phyloP scores from a whole-genome alignment of 371 early-diverging fungal genomes.

The Conidiobolus incongruus region DNA sequence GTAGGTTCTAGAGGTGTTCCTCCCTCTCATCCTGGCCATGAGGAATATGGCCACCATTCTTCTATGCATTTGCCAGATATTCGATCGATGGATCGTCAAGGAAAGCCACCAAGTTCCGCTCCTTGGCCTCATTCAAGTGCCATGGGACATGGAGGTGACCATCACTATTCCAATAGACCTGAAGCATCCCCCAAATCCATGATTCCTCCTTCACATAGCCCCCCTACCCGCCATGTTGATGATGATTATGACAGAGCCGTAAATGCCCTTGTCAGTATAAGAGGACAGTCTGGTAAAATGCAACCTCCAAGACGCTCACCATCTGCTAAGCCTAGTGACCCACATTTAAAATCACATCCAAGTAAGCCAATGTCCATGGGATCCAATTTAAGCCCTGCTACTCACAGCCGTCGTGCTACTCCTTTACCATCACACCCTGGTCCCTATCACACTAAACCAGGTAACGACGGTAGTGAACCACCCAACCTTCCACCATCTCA shows the following conservation, averaged over 20 bases:
- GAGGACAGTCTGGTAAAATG: conserved; percentile 6
- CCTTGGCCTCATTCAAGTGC: no score
- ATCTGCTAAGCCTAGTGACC: not conserved
- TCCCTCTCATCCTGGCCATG: no score
- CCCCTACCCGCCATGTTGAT: conserved; percentile 3
- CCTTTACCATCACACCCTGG: no score
- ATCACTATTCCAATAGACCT: not conserved
- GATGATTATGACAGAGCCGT: conserved; percentile 5
- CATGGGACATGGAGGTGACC: no score
- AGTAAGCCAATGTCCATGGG: conserved; percentile 19
- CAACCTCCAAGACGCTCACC: conserved; percentile 3
- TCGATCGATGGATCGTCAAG: no score
- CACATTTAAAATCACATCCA: conserved; percentile 7
- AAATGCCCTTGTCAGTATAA: conserved; percentile 2
- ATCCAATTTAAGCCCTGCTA: conserved; percentile 23
- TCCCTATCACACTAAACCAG: no score
- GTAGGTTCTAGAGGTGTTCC: no score
- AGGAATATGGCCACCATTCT: no score
- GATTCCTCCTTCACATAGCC: not conserved
- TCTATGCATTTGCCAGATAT: no score
- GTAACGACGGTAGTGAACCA: no score
- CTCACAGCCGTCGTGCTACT: conserved; percentile 9
- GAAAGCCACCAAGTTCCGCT: no score
- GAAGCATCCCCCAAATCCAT: not conserved
- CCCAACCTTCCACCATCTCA: no score